phyloP scores from a whole-genome alignment of 768 basidiomycete species.

The Leccinum subtestaceum region DNA sequence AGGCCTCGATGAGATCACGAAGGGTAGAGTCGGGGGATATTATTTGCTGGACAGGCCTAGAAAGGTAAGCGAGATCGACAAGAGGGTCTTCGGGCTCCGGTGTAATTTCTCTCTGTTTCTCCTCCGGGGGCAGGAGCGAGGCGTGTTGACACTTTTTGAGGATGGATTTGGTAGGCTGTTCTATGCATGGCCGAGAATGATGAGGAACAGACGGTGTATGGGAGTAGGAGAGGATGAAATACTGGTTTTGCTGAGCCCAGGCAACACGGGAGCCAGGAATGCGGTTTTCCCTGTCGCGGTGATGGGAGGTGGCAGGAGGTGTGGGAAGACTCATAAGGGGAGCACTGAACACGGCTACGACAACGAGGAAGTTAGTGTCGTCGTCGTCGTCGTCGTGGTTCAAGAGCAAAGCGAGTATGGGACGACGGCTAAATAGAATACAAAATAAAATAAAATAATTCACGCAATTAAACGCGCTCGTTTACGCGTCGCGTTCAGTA shows the following conservation, averaged over 20 bases:
- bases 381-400: conserved; percentile 17
- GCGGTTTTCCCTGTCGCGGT: conserved; percentile 52
- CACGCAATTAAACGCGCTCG: conserved; percentile 35
- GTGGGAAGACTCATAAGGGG: conserved; percentile 50
- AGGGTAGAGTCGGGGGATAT: conserved; percentile 46
- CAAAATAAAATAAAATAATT: conserved; percentile 26
- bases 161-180: conserved; percentile 61
- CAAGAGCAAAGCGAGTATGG: conserved; percentile 1
- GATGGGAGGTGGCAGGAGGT: conserved; percentile 59
- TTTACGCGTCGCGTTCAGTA: conserved; percentile 42
- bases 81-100: conserved; percentile 77
- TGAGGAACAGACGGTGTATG: conserved; percentile 22
- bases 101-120: conserved; percentile 56
- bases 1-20: conserved; percentile 67
- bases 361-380: background rate
- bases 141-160: conserved; percentile 51
- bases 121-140: conserved; percentile 39
- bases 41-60: conserved; percentile 61
- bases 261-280: conserved; percentile 41
- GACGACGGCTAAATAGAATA: conserved; percentile 13
- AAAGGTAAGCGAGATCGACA: conserved; percentile 59
- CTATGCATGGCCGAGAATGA: conserved; percentile 36
- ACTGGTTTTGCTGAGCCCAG: conserved; percentile 52
- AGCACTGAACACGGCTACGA: conserved; percentile 12
- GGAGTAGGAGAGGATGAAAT: conserved; percentile 39